Base-by-base conservation (phyloP, 1,284 basidiomycete genomes). In the Thecaphora thlaspeos region DNA sequence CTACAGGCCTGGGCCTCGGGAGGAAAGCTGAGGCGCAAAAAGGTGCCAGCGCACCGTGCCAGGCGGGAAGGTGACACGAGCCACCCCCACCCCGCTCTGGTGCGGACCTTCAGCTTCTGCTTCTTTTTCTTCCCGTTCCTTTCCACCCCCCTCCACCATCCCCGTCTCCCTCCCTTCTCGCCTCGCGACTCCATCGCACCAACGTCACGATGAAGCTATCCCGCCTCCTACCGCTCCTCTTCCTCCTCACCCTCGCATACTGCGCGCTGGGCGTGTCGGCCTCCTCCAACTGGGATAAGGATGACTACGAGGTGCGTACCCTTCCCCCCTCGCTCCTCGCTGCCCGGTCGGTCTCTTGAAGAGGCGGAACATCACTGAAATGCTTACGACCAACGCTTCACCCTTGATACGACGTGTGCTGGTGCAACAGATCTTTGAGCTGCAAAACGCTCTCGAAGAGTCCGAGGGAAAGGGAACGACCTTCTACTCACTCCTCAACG, bases 341-440 rank as follows among this genome's bases (percentile, higher is more conserved):
- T 26, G 15, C 17, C 21, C 21, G 12, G 15, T 22, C 11, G 18
- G 21, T n/a, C n/a, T n/a, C n/a, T n/a, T n/a, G n/a, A n/a, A n/a
- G n/a, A n/a, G n/a, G n/a, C n/a, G n/a, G n/a, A n/a, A n/a, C n/a
- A n/a, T n/a, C n/a, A n/a, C n/a, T n/a, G n/a, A n/a, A n/a, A n/a
- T n/a, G n/a, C n/a, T n/a, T n/a, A n/a, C n/a, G n/a, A n/a, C n/a
- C n/a, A n/a, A n/a, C n/a, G n/a, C n/a, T n/a, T n/a, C n/a, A n/a
- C n/a, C n/a, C n/a, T n/a, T n/a, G n/a, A n/a, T n/a, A n/a, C n/a
- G n/a, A n/a, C n/a, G n/a, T n/a, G n/a, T n/a, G n/a, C n/a, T n/a
- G n/a, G n/a, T n/a, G n/a, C n/a, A 22, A 14, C 32, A 71, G 62
- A 77, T 77, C 55, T 77, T 77, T 49, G 68, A 75, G 22, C 61